These are phyloP conservation scores for Paecilomyces dactylethromorphus DNA, from an alignment of 2,329 filamentous ascomycete species.

Conservation along the genomic window DNA sequence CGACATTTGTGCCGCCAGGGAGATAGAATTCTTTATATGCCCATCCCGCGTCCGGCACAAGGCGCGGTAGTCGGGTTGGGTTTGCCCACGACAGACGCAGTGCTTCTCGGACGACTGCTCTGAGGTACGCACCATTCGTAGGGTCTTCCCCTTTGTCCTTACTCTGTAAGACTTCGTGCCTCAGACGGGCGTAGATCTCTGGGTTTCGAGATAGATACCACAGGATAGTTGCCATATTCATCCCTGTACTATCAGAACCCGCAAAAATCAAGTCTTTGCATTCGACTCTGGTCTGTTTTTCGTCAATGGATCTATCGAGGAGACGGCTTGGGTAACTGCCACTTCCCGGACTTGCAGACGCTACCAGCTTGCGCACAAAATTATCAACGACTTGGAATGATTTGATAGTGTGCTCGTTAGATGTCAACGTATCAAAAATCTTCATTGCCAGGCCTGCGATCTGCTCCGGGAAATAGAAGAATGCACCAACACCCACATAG, in stretches of 20 bases:
- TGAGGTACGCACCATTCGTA: constrained; percentile 36
- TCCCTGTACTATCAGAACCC: constrained; percentile 48
- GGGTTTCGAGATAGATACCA: constrained; percentile 41
- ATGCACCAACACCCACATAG: constrained; percentile 49
- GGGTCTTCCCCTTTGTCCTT: constrained; percentile 18
- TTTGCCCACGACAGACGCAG: constrained; percentile 48
- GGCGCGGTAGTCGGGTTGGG: constrained; percentile 43
- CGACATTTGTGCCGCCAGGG: constrained; percentile 41
- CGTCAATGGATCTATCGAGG: constrained; percentile 37
- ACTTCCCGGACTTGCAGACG: constrained; percentile 22
- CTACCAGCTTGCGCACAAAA: constrained; percentile 37
- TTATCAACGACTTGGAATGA: constrained; percentile 36
- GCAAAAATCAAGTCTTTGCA: constrained; percentile 52
- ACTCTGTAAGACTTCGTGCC: constrained; percentile 24
- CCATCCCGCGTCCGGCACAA: constrained; percentile 36
- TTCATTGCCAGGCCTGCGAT: constrained; percentile 28
- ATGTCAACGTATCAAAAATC: constrained; percentile 26
- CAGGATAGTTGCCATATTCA: constrained; percentile 44
- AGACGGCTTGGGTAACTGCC: constrained; percentile 45
- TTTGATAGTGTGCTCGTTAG: constrained; percentile 22
- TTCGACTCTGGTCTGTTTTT: constrained; percentile 42
- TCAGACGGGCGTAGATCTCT: constrained; percentile 29
- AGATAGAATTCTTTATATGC: constrained; percentile 32
- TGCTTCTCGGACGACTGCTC: constrained; percentile 45
- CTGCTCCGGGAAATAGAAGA: constrained; percentile 46